phyloP scores from a whole-genome alignment of 495 filamentous ascomycete genomes.

The Aspergillus bridgeri region DNA sequence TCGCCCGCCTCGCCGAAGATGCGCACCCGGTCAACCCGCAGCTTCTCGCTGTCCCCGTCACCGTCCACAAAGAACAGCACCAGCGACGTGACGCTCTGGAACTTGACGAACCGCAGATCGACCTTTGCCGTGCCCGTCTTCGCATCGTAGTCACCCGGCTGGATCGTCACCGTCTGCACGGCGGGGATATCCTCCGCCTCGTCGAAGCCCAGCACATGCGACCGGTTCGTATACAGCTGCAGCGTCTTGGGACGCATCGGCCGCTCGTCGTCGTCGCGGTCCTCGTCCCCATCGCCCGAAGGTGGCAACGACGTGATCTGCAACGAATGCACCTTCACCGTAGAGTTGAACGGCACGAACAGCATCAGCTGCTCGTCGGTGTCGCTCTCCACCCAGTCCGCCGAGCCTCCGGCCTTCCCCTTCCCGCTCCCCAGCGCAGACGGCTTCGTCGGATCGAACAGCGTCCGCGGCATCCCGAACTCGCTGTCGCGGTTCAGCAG shows the following conservation, averaged over 20 bases:
- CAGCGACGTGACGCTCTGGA: conserved; percentile 84
- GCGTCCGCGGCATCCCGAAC: conserved; percentile 60
- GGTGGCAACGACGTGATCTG: conserved; percentile 82
- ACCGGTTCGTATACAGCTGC: conserved; percentile 78
- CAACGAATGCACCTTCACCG: conserved; percentile 85
- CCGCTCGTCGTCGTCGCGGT: conserved; percentile 63
- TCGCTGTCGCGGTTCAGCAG: conserved; percentile 79
- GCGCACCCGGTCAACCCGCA: conserved; percentile 78
- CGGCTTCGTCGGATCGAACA: conserved; percentile 71
- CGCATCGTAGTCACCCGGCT: conserved; percentile 76
- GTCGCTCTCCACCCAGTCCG: conserved; percentile 96
- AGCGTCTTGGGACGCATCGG: conserved; percentile 86
- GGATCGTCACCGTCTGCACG: conserved; percentile 72
- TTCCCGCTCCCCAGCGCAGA: conserved; percentile 58
- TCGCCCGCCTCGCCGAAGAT: conserved; percentile 90
- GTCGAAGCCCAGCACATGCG: conserved; percentile 89
- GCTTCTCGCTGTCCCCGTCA: conserved; percentile 80
- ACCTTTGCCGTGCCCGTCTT: conserved; percentile 82
- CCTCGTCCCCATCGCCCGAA: conserved; percentile 34
- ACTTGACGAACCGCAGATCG: conserved; percentile 88
- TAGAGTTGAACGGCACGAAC: conserved; percentile 84
- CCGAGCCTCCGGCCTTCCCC: conserved; percentile 38
- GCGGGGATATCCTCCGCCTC: conserved; percentile 82
- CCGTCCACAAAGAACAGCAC: conserved; percentile 88
- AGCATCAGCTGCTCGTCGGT: conserved; percentile 98